Evolutionary conservation across 1,139 yeast genomes (phyloP).

Genomic region (Suhomyces anneliseae): DNA sequence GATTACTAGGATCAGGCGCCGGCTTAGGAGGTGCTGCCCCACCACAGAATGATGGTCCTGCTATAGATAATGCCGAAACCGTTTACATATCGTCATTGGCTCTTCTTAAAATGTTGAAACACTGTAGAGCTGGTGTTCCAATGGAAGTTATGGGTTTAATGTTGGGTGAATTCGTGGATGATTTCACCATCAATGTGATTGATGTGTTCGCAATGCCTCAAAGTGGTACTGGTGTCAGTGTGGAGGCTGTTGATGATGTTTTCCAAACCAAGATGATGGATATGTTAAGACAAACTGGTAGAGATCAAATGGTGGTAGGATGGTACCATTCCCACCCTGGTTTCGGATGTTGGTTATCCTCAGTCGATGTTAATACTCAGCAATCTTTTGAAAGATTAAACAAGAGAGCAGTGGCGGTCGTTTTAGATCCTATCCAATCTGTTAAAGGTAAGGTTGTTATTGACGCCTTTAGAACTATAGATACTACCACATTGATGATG

Average conservation of each 20-base stretch:
- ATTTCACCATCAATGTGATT: slow-evolving; percentile 93
- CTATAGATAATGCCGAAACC: slow-evolving; percentile 93
- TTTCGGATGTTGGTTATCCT: slow-evolving; percentile 98
- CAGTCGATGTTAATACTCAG: slow-evolving; percentile 96
- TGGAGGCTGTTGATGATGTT: slow-evolving; percentile 98
- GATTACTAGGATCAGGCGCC: slow-evolving; percentile 63
- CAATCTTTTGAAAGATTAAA: slow-evolving; percentile 96
- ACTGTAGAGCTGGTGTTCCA: slow-evolving; percentile 98
- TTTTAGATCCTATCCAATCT: slow-evolving; percentile 95
- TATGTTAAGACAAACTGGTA: slow-evolving; percentile 96
- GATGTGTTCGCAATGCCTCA: slow-evolving; percentile 99
- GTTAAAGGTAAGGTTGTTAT: slow-evolving; percentile 98
- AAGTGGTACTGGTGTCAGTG: slow-evolving; percentile 97
- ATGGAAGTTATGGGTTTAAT: slow-evolving; percentile 99
- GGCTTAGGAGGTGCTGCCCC: slow-evolving; percentile 57
- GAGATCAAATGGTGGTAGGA: slow-evolving; percentile 98
- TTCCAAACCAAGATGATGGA: slow-evolving; percentile 99
- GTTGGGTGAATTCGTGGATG: slow-evolving; percentile 98
- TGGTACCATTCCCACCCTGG: slow-evolving; percentile 99
- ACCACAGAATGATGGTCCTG: slow-evolving; percentile 67
- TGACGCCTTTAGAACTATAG: slow-evolving; percentile 95
- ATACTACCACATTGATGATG: slow-evolving; percentile 85
- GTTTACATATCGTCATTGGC: slow-evolving; percentile 96
- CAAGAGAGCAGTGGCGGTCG: slow-evolving; percentile 95
- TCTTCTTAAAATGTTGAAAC: slow-evolving; percentile 91